A percentile compares a stretch with the other conserved stretches of the same genome.
These are phyloP conservation scores for Mycena sp. DNA, from an alignment of 1,284 basidiomycete genomes.

Conservation along the genomic window DNA sequence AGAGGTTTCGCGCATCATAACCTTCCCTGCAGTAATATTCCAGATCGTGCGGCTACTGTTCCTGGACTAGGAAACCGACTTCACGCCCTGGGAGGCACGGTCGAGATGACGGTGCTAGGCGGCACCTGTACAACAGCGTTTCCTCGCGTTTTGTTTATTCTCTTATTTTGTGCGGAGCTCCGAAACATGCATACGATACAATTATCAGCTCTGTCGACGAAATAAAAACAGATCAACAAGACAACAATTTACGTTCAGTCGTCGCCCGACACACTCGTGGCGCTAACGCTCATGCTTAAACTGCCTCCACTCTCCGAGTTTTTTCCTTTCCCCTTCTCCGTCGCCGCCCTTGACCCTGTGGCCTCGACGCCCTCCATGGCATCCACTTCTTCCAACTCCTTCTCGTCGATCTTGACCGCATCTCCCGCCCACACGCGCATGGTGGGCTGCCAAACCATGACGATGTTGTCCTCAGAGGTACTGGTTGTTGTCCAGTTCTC, in stretches of 20 bases:
- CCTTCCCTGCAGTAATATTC: slow-evolving; percentile 67
- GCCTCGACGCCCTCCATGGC: slow-evolving; percentile 80
- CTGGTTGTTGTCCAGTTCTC: slow-evolving; percentile 85
- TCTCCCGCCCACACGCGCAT: slow-evolving; percentile 90
- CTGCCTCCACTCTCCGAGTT: slow-evolving; percentile 45
- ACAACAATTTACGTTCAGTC: slow-evolving; percentile 39
- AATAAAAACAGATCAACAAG: slow-evolving; percentile 19
- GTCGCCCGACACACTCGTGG: slow-evolving; percentile 46
- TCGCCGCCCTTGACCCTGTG: slow-evolving; percentile 44
- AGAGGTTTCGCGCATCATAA: not conserved
- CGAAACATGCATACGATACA: slow-evolving; percentile 25
- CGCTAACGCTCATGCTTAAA: slow-evolving; percentile 63
- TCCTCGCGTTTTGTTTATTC: slow-evolving; percentile 19
- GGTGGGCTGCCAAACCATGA: slow-evolving; percentile 91
- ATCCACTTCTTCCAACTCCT: slow-evolving; percentile 83
- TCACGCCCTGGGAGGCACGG: slow-evolving; percentile 3
- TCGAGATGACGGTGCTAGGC: slow-evolving; percentile 16
- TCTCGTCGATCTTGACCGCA: slow-evolving; percentile 80
- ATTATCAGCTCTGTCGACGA: not conserved
- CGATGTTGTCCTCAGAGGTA: slow-evolving; percentile 87
- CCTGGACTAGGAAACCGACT: slow-evolving; percentile 53
- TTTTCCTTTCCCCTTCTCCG: slow-evolving; percentile 43
- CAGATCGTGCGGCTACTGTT: slow-evolving; percentile 76
- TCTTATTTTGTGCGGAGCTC: slow-evolving; percentile 19
- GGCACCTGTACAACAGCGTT: slow-evolving; percentile 31